These are phyloP conservation scores for Rhynchospora breviuscula DNA, from an alignment of 176 grass and related monocot species.

Conservation along the genomic window DNA sequence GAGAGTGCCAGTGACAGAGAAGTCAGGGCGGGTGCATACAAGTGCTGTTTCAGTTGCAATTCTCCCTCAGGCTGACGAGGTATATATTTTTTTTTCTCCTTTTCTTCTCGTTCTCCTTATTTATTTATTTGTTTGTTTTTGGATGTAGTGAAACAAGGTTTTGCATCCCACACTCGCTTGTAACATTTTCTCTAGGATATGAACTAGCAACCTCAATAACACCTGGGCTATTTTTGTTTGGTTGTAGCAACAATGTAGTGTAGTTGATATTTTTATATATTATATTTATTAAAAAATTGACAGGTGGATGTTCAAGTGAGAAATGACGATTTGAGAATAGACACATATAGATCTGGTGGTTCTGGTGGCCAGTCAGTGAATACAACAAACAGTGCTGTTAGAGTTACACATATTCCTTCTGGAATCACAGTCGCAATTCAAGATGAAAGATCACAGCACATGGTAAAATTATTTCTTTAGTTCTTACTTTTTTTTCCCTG, in stretches of 20 bases:
- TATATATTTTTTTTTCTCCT: neutral
- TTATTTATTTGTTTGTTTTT: neutral
- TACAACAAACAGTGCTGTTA: slow-evolving; percentile 91
- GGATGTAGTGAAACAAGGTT: neutral
- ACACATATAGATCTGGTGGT: slow-evolving; percentile 86
- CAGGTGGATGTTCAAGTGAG: slow-evolving; percentile 84
- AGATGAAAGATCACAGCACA: slow-evolving; percentile 98
- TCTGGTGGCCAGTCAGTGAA: slow-evolving; percentile 89
- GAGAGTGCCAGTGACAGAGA: slow-evolving; percentile 89
- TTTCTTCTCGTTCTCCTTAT: neutral
- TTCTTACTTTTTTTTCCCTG: neutral
- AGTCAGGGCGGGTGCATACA: slow-evolving; percentile 85
- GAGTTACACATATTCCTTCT: slow-evolving; percentile 86
- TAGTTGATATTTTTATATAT: neutral
- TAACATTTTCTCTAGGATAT: neutral
- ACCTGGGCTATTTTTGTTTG: neutral
- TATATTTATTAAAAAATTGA: neutral
- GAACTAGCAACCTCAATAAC: neutral
- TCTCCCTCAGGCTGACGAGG: slow-evolving; percentile 96
- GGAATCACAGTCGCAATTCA: slow-evolving; percentile 85
- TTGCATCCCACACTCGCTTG: neutral
- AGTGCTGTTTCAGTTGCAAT: slow-evolving; percentile 91
- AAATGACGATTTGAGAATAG: slow-evolving; percentile 87
- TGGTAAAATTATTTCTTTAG: slow-evolving; percentile 36
- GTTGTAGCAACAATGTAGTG: neutral